Evolutionary conservation across 352 stramenopile species (phyloP).

Genomic region (Globisporangium recalcitrans): DNA sequence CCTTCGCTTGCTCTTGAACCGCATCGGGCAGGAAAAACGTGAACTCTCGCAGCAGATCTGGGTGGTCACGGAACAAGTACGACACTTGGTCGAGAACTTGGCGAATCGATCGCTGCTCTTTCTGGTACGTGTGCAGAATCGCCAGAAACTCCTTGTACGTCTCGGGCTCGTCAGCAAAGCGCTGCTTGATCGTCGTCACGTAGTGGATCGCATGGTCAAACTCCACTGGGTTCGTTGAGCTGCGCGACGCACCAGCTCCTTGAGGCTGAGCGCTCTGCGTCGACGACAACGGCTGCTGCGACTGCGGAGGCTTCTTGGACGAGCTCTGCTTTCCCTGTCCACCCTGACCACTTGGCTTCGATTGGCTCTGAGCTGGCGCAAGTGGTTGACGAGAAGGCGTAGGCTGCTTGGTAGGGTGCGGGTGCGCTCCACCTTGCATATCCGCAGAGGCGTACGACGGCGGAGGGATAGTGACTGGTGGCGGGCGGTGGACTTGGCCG

Average conservation of each 20-base stretch:
- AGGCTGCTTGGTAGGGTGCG: slow-evolving; percentile 31
- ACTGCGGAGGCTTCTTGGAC: slow-evolving; percentile 51
- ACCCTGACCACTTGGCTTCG: slow-evolving; percentile 23
- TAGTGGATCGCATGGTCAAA: slow-evolving; percentile 99
- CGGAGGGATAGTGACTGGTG: slow-evolving; percentile 65
- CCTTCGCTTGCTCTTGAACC: slow-evolving; percentile 96
- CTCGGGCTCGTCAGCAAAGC: slow-evolving; percentile 95
- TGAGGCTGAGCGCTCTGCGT: slow-evolving; percentile 6
- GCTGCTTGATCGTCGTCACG: slow-evolving; percentile 98
- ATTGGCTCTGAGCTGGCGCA: slow-evolving; percentile 24
- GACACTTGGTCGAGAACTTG: slow-evolving; percentile 97
- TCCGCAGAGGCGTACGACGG: slow-evolving; percentile 56
- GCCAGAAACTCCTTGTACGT: slow-evolving; percentile 99
- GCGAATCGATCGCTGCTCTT: slow-evolving; percentile 98
- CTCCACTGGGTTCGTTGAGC: slow-evolving; percentile 89
- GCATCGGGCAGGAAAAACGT: slow-evolving; percentile 99
- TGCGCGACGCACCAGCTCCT: slow-evolving; percentile 21
- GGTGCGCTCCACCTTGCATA: slow-evolving; percentile 28
- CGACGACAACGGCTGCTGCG: slow-evolving; percentile 17
- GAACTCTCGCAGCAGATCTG: slow-evolving; percentile 98
- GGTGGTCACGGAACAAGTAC: slow-evolving; percentile 97
- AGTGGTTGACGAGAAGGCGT: slow-evolving; percentile 53
- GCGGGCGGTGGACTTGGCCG: slow-evolving; percentile 43
- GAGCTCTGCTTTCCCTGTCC: slow-evolving; percentile 33
- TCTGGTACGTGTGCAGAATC: slow-evolving; percentile 99